A percentile compares a stretch with the other conserved stretches of the same genome.
These are phyloP conservation scores for Kalmusia sp. DNA, from an alignment of 2,329 filamentous ascomycete species.

Conservation along the genomic window DNA sequence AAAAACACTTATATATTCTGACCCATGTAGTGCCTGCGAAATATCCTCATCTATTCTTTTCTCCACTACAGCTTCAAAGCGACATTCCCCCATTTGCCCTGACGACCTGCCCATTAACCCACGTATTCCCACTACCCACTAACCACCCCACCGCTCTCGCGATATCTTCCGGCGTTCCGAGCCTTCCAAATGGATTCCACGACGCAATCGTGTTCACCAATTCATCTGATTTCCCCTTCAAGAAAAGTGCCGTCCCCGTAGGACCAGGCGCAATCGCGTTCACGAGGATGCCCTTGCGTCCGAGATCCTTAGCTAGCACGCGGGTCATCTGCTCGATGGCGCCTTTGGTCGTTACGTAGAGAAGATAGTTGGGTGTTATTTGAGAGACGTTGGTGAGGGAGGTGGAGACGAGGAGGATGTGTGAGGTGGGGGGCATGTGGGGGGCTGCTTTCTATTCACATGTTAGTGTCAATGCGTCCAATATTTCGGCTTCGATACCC, in stretches of 20 bases:
- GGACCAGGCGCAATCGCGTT: conserved; percentile 62
- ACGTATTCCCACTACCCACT: conserved; percentile 21
- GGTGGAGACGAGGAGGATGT: conserved; percentile 29
- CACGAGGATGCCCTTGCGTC: conserved; percentile 58
- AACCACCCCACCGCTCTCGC: conserved; percentile 31
- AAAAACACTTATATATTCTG: too few relatives aligned
- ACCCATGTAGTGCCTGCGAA: too few relatives aligned
- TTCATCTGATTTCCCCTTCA: conserved; percentile 47
- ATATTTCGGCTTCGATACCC: too few relatives aligned
- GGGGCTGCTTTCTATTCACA: conserved; percentile 30
- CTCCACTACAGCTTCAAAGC: conserved; percentile 3
- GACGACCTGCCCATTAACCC: conserved; percentile 38
- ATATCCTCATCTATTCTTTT: too few relatives aligned
- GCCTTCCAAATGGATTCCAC: conserved; percentile 23
- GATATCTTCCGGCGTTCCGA: conserved; percentile 35
- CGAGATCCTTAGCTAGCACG: conserved; percentile 63
- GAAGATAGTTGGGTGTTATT: conserved; percentile 33
- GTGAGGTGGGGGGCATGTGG: conserved; percentile 19
- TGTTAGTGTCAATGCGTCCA: too few relatives aligned
- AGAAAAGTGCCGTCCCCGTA: conserved; percentile 64
- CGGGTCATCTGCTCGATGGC: conserved; percentile 67
- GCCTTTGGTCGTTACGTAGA: conserved; percentile 64
- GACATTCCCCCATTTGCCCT: conserved; percentile 37
- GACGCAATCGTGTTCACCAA: conserved; percentile 27
- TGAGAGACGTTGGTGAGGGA: conserved; percentile 20